phyloP scores from a whole-genome alignment of 495 filamentous ascomycete species.

The Penicillium pancosmium region DNA sequence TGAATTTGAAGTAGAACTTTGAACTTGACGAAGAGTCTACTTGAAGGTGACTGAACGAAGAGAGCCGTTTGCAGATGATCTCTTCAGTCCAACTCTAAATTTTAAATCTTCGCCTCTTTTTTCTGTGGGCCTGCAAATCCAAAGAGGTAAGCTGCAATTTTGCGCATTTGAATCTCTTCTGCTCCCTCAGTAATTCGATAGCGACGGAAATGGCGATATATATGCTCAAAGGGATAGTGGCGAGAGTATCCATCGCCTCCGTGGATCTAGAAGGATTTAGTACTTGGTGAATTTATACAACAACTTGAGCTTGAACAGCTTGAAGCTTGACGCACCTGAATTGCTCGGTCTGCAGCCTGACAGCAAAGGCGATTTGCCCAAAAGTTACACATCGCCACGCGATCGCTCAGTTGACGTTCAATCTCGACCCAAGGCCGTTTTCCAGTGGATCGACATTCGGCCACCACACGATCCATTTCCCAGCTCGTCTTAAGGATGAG shows the following conservation, averaged over 20 bases:
- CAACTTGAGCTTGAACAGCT: background rate
- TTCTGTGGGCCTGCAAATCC: conserved; percentile 38
- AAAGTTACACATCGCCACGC: conserved; percentile 66
- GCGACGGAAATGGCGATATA: conserved; percentile 53
- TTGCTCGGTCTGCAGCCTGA: conserved; percentile 61
- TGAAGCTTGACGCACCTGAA: conserved; percentile 42
- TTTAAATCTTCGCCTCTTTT: conserved; percentile 22
- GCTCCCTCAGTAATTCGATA: conserved; percentile 56
- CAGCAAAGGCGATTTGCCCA: conserved; percentile 61
- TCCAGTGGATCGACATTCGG: conserved; percentile 19
- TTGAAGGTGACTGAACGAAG: no score
- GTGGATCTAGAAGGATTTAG: conserved; percentile 37
- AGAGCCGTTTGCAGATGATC: background rate
- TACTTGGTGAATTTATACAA: no score
- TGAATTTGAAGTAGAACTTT: no score
- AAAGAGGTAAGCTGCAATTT: conserved; percentile 50
- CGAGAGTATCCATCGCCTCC: conserved; percentile 53
- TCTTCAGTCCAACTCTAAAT: background rate
- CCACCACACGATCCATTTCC: conserved; percentile 59
- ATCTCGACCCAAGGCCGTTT: conserved; percentile 45
- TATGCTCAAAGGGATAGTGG: conserved; percentile 54
- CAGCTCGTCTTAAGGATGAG: conserved; percentile 61
- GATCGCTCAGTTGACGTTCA: conserved; percentile 55
- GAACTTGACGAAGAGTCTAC: no score
- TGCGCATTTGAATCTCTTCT: conserved; percentile 53